These are phyloP conservation scores for Mycosphaerella arachidis DNA, from an alignment of 2,329 filamentous ascomycete genomes.

Conservation along the genomic window DNA sequence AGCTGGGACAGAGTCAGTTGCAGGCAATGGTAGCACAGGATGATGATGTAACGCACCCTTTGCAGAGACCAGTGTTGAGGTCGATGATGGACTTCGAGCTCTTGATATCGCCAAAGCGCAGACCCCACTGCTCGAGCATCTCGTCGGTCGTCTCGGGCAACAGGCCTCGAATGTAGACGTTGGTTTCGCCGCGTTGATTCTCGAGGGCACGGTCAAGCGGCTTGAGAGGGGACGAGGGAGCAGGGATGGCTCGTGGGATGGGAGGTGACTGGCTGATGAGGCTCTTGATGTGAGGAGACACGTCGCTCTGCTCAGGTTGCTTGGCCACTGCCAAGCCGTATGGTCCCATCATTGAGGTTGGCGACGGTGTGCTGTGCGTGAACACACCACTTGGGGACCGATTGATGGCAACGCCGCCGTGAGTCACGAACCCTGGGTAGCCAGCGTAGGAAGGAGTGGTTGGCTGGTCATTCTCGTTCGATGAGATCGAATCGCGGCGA, in stretches of 20 bases:
- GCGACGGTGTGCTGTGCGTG: slow-evolving; percentile 48
- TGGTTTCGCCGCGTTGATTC: slow-evolving; percentile 91
- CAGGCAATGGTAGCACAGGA: slow-evolving; percentile 5
- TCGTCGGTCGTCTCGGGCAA: slow-evolving; percentile 94
- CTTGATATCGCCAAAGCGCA: slow-evolving; percentile 87
- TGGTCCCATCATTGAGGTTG: slow-evolving; percentile 43
- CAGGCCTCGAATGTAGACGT: slow-evolving; percentile 96
- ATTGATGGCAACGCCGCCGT: slow-evolving; percentile 45
- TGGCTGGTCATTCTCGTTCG: slow-evolving; percentile 50
- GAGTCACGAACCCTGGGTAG: slow-evolving; percentile 34
- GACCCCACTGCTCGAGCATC: slow-evolving; percentile 74
- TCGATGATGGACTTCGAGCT: slow-evolving; percentile 99
- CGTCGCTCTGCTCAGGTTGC: slow-evolving; percentile 36
- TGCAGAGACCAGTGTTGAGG: slow-evolving; percentile 86
- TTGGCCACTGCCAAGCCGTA: slow-evolving; percentile 40
- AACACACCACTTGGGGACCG: slow-evolving; percentile 48
- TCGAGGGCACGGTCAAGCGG: slow-evolving; percentile 90
- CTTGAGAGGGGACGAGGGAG: slow-evolving; percentile 79
- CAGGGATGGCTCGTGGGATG: slow-evolving; percentile 84
- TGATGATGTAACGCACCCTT: slow-evolving; percentile 62
- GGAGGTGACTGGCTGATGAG: slow-evolving; percentile 64
- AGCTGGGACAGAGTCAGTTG: slow-evolving; percentile 54
- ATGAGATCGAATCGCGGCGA: slow-evolving; percentile 49
- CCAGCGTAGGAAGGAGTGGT: slow-evolving; percentile 45
- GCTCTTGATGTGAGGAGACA: slow-evolving; percentile 44